phyloP scores from a whole-genome alignment of 306 rosid genomes.

The Betula pendula region DNA sequence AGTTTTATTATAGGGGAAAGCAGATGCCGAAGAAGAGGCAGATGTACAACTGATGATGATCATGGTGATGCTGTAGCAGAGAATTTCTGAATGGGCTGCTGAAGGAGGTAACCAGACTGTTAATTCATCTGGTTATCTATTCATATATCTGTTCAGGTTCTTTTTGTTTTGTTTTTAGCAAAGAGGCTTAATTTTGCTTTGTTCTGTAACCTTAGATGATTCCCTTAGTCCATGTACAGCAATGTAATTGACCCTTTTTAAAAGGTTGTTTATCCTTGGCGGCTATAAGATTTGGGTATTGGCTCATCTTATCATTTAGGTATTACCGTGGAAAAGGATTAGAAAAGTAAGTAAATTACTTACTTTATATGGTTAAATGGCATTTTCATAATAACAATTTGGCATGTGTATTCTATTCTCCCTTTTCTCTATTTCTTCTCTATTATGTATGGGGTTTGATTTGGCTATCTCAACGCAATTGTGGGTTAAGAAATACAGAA shows the following conservation, averaged over 20 bases:
- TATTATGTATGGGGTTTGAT: neutral
- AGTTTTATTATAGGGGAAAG: conserved; percentile 5
- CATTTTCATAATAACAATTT: neutral
- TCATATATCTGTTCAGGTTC: conserved; percentile 29
- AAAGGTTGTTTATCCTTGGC: conserved; percentile 40
- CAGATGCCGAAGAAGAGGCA: conserved; percentile 30
- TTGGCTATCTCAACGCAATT: too few species aligned
- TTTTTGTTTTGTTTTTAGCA: neutral
- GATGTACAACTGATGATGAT: neutral
- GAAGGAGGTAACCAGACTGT: conserved; percentile 55
- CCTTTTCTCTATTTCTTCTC: neutral
- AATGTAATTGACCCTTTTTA: conserved; percentile 32
- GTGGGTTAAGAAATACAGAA: too few species aligned
- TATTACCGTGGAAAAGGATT: neutral
- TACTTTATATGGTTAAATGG: neutral
- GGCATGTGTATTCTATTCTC: neutral
- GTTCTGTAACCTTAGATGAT: conserved; percentile 29
- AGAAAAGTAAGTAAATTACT: neutral
- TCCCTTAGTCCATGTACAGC: conserved; percentile 44
- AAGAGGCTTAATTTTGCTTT: conserved; percentile 35
- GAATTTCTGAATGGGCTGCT: conserved; percentile 31
- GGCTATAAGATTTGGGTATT: conserved; percentile 27
- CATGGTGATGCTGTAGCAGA: conserved; percentile 22
- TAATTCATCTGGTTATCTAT: conserved; percentile 40
- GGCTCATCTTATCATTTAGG: conserved; percentile 6